A percentile compares a stretch with the other conserved stretches of the same genome.
Conservation (phyloP, 768 basidiomycete species). For the Boletus rubroflammeus region DNA sequence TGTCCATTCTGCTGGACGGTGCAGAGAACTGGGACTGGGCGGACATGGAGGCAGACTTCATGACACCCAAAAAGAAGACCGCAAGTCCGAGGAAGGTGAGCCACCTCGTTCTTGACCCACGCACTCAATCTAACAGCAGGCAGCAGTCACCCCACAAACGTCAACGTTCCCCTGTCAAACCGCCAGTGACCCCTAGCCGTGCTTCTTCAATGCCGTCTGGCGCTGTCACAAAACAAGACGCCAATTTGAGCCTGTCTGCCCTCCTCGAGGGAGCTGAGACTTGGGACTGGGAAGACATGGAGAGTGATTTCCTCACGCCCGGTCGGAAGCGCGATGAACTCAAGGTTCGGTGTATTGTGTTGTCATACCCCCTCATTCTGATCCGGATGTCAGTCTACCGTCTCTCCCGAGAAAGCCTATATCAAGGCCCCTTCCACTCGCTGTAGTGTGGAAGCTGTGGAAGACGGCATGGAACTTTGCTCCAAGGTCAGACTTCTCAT, state of each 20-base stretch:
- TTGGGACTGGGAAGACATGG: conserved; percentile 67
- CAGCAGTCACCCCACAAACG: conserved; percentile 14
- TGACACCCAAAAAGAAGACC: conserved; percentile 48
- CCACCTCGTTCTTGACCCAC: neutral
- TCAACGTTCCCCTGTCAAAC: conserved; percentile 20
- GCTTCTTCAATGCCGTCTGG: conserved; percentile 9
- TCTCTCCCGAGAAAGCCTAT: conserved; percentile 17
- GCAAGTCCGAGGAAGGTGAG: conserved; percentile 24
- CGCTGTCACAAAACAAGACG: conserved; percentile 3
- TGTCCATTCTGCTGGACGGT: conserved; percentile 54
- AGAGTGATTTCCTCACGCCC: conserved; percentile 46
- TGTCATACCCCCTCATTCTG: neutral
- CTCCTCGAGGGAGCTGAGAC: conserved; percentile 63
- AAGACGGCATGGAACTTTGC: conserved; percentile 26
- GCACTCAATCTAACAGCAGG: neutral
- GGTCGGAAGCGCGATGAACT: conserved; percentile 31
- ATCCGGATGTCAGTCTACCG: conserved; percentile 11
- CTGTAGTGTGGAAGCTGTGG: conserved; percentile 52
- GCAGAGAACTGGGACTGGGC: conserved; percentile 71
- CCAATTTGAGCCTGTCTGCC: conserved; percentile 41
- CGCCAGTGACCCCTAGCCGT: conserved; percentile 7
- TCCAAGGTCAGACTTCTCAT: conserved; percentile 18
- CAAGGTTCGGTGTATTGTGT: conserved; percentile 16
- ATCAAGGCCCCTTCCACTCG: conserved; percentile 45
- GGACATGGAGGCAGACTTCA: conserved; percentile 48